Evolutionary conservation across 2,329 filamentous ascomycete species (phyloP).

Genomic region (Fusarium sp.): DNA sequence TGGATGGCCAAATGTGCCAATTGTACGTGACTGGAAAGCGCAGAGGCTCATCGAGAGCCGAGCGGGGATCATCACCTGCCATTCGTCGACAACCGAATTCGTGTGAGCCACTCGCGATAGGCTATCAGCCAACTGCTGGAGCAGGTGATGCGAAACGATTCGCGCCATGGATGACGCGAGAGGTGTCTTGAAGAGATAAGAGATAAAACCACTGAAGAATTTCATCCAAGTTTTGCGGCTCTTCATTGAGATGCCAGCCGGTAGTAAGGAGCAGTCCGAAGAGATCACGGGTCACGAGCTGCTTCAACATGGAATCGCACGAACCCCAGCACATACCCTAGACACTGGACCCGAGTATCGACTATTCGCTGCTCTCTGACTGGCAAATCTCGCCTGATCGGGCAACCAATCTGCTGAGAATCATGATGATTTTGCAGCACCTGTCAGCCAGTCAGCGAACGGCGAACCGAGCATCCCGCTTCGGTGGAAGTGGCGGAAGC

Average conservation of each 20-base stretch:
- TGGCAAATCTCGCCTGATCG: constrained; percentile 13
- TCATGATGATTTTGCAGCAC: constrained; percentile 2
- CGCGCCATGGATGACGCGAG: constrained; percentile 3
- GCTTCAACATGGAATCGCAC: not conserved
- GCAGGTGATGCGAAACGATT: not conserved
- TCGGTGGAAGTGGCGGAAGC: not conserved
- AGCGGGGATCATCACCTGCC: constrained; percentile 19
- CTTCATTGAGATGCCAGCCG: not conserved
- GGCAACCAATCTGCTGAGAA: constrained; percentile 4
- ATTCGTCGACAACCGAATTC: constrained; percentile 6
- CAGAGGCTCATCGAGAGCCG: not conserved
- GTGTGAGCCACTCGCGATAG: constrained; percentile 6
- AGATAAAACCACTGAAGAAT: not conserved
- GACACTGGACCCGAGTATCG: not conserved
- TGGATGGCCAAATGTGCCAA: constrained; percentile 5
- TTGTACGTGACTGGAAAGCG: constrained; percentile 9
- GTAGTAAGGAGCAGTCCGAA: not conserved
- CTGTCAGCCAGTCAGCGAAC: not conserved
- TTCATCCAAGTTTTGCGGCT: not conserved
- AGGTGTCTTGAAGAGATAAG: not conserved
- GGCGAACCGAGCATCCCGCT: not conserved
- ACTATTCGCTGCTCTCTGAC: constrained; percentile 5
- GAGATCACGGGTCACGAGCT: not conserved
- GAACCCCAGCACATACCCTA: not conserved
- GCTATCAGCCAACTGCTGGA: not conserved